A percentile compares a stretch with the other conserved stretches of the same genome.
phyloP scores from a whole-genome alignment of 108 stramenopile genomes.

The Fragilaria radians region DNA sequence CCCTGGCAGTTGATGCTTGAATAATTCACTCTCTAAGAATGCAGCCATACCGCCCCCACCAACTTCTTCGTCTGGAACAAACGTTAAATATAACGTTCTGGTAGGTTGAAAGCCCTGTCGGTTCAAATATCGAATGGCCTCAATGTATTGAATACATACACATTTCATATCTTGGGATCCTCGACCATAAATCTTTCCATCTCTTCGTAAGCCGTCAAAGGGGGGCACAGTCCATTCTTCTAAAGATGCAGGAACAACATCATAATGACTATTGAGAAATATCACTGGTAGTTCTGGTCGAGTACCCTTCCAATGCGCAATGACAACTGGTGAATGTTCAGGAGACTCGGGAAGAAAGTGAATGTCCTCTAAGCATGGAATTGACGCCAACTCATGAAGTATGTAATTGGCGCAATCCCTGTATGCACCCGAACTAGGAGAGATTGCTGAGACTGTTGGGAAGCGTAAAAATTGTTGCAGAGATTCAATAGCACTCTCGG shows the following conservation, averaged over 20 bases:
- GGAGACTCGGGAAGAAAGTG: conserved; percentile 47
- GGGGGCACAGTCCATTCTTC: conserved; percentile 72
- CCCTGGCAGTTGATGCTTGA: conserved; percentile 31
- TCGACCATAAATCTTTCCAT: conserved; percentile 87
- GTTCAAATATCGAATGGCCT: conserved; percentile 54
- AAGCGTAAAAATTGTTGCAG: conserved; percentile 62
- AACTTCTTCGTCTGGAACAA: conserved; percentile 67
- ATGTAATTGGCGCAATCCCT: conserved; percentile 66
- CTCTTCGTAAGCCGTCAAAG: conserved; percentile 67
- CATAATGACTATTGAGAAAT: conserved; percentile 93
- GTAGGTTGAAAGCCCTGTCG: conserved; percentile 31
- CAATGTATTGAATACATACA: conserved; percentile 93
- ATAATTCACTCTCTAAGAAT: conserved; percentile 56
- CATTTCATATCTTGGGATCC: conserved; percentile 97
- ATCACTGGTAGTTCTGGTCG: conserved; percentile 68
- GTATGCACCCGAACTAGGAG: conserved; percentile 73
- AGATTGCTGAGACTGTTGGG: conserved; percentile 73
- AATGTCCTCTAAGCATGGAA: conserved; percentile 26
- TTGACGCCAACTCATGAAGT: conserved; percentile 16
- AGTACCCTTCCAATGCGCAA: conserved; percentile 77
- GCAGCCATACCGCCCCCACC: conserved; percentile 88
- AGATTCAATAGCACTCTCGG: conserved; percentile 41
- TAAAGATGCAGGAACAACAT: conserved; percentile 87
- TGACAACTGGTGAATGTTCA: conserved; percentile 79
- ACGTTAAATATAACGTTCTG: conserved; percentile 58